Evolutionary conservation across 1,284 basidiomycete species (phyloP), one percentile per base, ranked within the genome.

Genomic region (Vanrija sp.): DNA sequence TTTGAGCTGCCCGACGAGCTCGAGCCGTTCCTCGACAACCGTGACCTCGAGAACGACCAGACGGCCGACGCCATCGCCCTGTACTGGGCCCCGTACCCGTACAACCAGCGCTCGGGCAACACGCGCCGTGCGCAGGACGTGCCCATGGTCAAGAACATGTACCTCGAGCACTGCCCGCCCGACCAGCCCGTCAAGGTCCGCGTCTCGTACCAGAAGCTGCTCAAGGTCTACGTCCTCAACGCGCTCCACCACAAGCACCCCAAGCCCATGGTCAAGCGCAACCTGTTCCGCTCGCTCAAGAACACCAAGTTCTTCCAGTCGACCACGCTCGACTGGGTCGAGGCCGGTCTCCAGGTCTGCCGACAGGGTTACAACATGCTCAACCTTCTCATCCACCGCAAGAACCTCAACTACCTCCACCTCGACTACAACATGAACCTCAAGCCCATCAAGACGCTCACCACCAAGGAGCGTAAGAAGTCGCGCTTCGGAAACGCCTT

Each of bases 301-400:
- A 88, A 89, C 43, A 99, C 96, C 57, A 98, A 98, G 78, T 98
- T 99, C 80, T 98, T 99, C 86, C 96, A 98, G 79, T 90, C 88
- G 19, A 98, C 96, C 7, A 90, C 84, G 60, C 79, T 98, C 65
- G 96, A 99, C 76, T 99, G 96, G 96, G 95, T 99, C 27, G 96
- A 99, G 76, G 96, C 95, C 4, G 96, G 96, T 68, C 79, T 99
- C 58, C 96, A 99, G 78, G 96, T 99, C 51, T 96, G 93, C 78
- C 81, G 95, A 63, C 96, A 99, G 74, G 95, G 95, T 31, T 98
- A 97, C 80, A 99, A 98, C 79, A 98, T 98, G 96, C 80, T 99
- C 61, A 98, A 98, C 76, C 80, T 99, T 31, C 81, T 98, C 57
- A 98, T 99, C 66, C 96, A 98, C 78, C 93, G 96, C 75, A 99